Base-by-base conservation (phyloP, 2,329 filamentous ascomycete genomes). In the Fusarium stilboides region DNA sequence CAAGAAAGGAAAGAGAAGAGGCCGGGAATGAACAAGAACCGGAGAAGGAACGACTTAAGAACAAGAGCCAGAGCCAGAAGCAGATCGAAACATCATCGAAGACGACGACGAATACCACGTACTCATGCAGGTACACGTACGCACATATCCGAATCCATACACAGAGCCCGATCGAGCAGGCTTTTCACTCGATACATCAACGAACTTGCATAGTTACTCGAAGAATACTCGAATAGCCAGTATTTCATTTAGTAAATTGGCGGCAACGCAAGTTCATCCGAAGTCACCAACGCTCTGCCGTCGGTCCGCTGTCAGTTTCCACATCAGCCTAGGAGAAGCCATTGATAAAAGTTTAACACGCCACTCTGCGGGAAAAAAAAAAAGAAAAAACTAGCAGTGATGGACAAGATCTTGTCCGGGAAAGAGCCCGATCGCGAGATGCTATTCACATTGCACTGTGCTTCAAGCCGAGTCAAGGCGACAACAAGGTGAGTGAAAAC, bases 121-220 rank as follows among this genome's bases (percentile, higher is more conserved):
- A 51, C 44, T 60, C 47, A 65, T 70, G 59, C 57, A 68, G 59
- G 57, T 66, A 65, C 62, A 52, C 59, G 54, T 51, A 57, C 40
- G 20, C 55, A 58, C 55, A 31, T 40, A 63, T 45, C 45, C 54
- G 52, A 56, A 31, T 43, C 47, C 44, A 59, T 60, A 13, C 22
- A 46, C 42, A 24, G 53, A 37, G 47, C 37, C 31, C 20, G 33
- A 43, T 64, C 49, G 22, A 58, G 34, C 34, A 51, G 43, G 37
- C 40, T 50, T 57, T 53, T 22, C 43, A 46, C 50, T 33, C 43
- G 10, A 15, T n/a, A 26, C 39, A n/a, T 33, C 17, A 42, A 19
- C 33, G 17, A 31, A 15, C 46, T 52, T 26, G 19, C 26, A 45
- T 4, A 45, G 47, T 44, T 51, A 68, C 65, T 34, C 49, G n/a